Percentiles rank a stretch among this genome's conserved stretches.
Conservation (phyloP, 2,329 filamentous ascomycete genomes). For the Kalmusia sp. region DNA sequence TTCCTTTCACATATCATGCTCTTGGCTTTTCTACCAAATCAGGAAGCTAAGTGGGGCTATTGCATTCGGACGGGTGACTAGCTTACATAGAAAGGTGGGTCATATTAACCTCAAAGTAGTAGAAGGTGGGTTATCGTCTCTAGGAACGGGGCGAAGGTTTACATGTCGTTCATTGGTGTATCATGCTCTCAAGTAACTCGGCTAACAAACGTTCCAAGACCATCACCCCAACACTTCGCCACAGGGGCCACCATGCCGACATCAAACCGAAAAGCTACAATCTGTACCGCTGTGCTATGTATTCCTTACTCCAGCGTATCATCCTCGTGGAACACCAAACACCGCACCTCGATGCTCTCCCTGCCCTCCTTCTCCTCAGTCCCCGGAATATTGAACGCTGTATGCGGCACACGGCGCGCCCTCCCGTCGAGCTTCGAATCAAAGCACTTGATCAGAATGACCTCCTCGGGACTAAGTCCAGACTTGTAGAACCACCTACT, state of each 20-base stretch:
- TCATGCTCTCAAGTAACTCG: no score
- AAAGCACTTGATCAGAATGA: slow-evolving; percentile 45
- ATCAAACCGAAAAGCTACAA: no score
- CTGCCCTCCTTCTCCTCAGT: slow-evolving; percentile 34
- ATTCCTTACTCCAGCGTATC: slow-evolving; percentile 29
- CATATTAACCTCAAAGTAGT: no score
- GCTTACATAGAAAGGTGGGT: not conserved
- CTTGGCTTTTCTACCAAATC: not conserved
- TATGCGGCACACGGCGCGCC: slow-evolving; percentile 43
- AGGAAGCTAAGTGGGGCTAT: not conserved
- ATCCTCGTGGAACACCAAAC: slow-evolving; percentile 43
- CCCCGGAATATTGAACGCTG: slow-evolving; percentile 37
- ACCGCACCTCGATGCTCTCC: slow-evolving; percentile 45
- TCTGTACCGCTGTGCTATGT: not conserved
- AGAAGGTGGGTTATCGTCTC: no score
- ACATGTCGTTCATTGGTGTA: no score
- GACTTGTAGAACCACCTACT: slow-evolving; percentile 43
- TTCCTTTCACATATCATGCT: not conserved
- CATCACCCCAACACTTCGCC: no score
- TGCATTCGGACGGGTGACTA: not conserved
- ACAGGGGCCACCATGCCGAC: no score
- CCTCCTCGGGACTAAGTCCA: slow-evolving; percentile 35
- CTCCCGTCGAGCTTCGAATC: slow-evolving; percentile 43
- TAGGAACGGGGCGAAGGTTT: no score
- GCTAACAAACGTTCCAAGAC: no score